A percentile compares a stretch with the other conserved stretches of the same genome.
Conservation (phyloP, 345 rosid species). For the Diplotaxis tenuifolia region DNA sequence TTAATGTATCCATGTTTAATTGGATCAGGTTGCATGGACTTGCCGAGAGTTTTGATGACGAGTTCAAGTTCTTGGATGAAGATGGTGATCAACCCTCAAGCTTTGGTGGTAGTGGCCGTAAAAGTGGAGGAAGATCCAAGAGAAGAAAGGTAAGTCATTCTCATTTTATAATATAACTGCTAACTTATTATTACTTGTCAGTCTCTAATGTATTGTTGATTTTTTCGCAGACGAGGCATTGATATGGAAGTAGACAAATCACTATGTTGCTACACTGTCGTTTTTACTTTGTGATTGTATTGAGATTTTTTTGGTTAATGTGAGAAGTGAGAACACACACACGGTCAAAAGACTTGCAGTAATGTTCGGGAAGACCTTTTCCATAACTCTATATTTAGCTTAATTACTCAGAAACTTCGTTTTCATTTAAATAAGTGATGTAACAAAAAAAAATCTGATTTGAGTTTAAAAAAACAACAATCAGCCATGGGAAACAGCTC, state of each 20-base stretch:
- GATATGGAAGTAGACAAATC: constrained; percentile 9
- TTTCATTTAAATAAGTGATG: constrained; percentile 9
- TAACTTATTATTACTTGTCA: not conserved
- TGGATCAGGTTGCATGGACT: constrained; percentile 69
- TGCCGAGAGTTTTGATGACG: constrained; percentile 66
- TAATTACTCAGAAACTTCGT: not conserved
- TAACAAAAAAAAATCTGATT: constrained; percentile 1
- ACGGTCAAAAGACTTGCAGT: constrained; percentile 24
- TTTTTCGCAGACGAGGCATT: constrained; percentile 31
- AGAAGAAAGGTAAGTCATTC: constrained; percentile 58
- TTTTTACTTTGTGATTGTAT: constrained; percentile 11
- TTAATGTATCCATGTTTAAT: constrained; percentile 24
- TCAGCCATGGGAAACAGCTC: constrained; percentile 33
- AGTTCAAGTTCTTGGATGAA: constrained; percentile 56
- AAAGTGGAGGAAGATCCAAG: constrained; percentile 48
- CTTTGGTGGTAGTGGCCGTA: constrained; percentile 29
- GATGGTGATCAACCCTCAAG: constrained; percentile 35
- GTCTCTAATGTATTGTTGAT: not conserved
- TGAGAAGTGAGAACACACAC: not conserved
- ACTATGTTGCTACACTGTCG: not conserved
- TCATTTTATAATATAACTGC: no score
- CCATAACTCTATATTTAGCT: constrained; percentile 17
- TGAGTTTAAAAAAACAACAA: not conserved
- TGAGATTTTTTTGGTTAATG: constrained; percentile 1
- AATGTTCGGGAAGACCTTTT: constrained; percentile 29